Percentiles rank a stretch among this genome's conserved stretches.
Evolutionary conservation across 805 yeast species (phyloP).

Genomic region (Kurtzmaniella fragi): DNA sequence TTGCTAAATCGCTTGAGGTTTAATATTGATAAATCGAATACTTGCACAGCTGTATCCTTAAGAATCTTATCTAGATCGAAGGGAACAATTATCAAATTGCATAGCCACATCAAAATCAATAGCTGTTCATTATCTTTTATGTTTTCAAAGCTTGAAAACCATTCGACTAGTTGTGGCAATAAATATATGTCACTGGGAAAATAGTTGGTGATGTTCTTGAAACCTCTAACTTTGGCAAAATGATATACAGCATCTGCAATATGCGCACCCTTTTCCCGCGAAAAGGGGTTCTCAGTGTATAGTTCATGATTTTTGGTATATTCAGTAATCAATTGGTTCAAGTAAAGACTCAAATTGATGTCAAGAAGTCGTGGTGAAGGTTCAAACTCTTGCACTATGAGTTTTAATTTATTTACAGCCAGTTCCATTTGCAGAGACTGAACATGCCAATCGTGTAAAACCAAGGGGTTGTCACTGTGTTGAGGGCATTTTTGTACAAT

Average conservation of each 20-base stretch:
- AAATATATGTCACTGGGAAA: constrained; percentile 56
- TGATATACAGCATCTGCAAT: constrained; percentile 46
- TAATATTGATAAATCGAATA: constrained; percentile 30
- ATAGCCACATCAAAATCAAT: constrained; percentile 63
- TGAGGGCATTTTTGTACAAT: no score
- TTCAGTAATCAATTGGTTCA: constrained; percentile 18
- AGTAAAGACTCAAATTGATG: constrained; percentile 25
- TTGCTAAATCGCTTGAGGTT: constrained; percentile 25
- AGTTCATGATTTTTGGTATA: constrained; percentile 5
- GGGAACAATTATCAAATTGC: constrained; percentile 67
- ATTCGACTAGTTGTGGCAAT: constrained; percentile 28
- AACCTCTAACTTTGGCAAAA: constrained; percentile 61
- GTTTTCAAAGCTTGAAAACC: constrained; percentile 5
- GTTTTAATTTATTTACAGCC: constrained; percentile 10
- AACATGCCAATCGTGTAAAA: no score
- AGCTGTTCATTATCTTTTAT: constrained; percentile 21
- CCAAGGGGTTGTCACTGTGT: no score
- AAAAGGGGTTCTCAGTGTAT: constrained; percentile 1
- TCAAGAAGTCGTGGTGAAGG: constrained; percentile 51
- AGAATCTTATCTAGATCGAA: constrained; percentile 49
- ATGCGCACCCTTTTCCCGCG: constrained; percentile 7
- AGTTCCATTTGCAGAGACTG: not conserved
- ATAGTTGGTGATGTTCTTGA: constrained; percentile 54
- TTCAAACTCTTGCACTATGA: constrained; percentile 45
- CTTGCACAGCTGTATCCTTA: constrained; percentile 20